These are phyloP conservation scores for Mycena amicta DNA, from an alignment of 768 basidiomycete species.

Conservation along the genomic window DNA sequence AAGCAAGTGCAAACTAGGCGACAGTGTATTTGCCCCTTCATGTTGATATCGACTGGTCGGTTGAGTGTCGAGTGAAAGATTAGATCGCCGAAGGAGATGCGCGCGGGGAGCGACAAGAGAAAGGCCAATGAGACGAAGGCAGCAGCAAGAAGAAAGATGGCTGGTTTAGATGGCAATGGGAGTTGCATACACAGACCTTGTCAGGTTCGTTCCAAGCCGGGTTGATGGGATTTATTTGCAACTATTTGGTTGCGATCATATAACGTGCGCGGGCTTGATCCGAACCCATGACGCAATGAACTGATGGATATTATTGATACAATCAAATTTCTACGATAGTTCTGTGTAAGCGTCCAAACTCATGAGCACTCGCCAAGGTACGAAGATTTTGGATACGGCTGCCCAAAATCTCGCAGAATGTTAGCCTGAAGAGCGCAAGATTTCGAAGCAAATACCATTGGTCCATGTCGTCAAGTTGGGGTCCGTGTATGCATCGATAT, in stretches of 20 bases:
- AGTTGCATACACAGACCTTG: background rate
- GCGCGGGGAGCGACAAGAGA: slow-evolving; percentile 2
- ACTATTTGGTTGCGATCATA: too few relatives aligned
- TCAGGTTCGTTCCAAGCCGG: too few relatives aligned
- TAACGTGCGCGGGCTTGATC: too few relatives aligned
- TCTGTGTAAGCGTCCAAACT: background rate
- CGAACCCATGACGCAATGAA: too few relatives aligned
- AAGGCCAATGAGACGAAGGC: slow-evolving; percentile 1
- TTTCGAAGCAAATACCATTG: slow-evolving; percentile 1
- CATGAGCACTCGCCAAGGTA: slow-evolving; percentile 43
- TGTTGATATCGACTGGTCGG: slow-evolving; percentile 26
- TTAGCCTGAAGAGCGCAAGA: background rate
- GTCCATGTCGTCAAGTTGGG: slow-evolving; percentile 57
- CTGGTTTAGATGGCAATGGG: background rate
- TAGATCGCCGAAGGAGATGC: slow-evolving; percentile 3
- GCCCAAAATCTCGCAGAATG: slow-evolving; percentile 35
- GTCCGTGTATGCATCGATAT: slow-evolving; percentile 49
- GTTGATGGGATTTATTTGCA: too few relatives aligned
- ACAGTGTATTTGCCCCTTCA: slow-evolving; percentile 71
- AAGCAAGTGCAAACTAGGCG: slow-evolving; percentile 59
- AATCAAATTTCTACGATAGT: too few relatives aligned
- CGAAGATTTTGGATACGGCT: slow-evolving; percentile 54
- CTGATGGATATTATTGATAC: too few relatives aligned
- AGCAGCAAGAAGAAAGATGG: background rate
- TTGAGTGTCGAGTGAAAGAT: background rate